Conservation (phyloP, 768 basidiomycete species). For the Fistulinella prunicolor region DNA sequence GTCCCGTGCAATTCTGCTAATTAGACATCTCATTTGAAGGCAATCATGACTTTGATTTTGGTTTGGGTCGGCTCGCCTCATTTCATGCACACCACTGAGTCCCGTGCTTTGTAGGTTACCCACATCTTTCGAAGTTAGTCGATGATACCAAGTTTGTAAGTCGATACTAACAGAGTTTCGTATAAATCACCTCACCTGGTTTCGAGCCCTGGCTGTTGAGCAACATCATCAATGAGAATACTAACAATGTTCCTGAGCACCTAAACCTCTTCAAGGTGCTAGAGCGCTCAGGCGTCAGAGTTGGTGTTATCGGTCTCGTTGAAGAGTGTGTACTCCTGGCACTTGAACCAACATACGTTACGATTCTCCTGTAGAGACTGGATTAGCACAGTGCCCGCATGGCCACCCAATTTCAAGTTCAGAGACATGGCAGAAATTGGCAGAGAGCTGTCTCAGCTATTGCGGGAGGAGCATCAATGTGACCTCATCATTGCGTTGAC, state of each 20-base stretch:
- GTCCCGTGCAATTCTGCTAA: constrained; percentile 5
- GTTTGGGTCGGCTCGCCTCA: constrained; percentile 33
- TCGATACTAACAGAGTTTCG: constrained; percentile 1
- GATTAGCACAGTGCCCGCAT: constrained; percentile 84
- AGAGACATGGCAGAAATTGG: constrained; percentile 73
- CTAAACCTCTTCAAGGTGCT: constrained; percentile 63
- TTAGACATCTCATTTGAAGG: constrained; percentile 40
- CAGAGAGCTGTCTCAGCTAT: constrained; percentile 62
- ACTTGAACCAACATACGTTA: neutral
- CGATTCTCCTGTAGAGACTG: constrained; percentile 52
- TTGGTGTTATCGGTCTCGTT: constrained; percentile 85
- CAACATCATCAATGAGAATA: constrained; percentile 75
- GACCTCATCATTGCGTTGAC: constrained; percentile 86
- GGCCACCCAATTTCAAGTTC: constrained; percentile 79
- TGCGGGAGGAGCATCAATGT: constrained; percentile 71
- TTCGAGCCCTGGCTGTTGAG: constrained; percentile 84
- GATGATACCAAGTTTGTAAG: constrained; percentile 72
- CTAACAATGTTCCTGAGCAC: constrained; percentile 56
- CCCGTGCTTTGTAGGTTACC: constrained; percentile 46
- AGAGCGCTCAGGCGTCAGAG: constrained; percentile 63
- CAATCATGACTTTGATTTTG: constrained; percentile 93
- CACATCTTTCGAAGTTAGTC: constrained; percentile 64
- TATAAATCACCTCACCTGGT: neutral
- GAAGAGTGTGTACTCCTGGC: constrained; percentile 56
- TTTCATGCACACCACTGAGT: neutral